These are phyloP conservation scores for Leptoxyphium fumago DNA, from an alignment of 2,329 filamentous ascomycete genomes.

Conservation along the genomic window DNA sequence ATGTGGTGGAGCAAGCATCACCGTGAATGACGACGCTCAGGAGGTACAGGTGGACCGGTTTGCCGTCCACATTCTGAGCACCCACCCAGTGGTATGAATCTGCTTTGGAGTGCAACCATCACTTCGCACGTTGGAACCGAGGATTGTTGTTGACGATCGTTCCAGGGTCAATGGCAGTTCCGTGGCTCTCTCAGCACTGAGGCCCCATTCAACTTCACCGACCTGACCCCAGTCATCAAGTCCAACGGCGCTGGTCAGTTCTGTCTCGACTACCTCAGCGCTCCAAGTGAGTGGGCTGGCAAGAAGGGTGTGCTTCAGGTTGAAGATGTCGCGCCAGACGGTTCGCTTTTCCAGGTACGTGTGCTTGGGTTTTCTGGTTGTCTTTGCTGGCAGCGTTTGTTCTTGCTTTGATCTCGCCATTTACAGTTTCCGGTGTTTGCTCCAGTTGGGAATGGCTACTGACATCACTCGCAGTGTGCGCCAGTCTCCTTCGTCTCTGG, in stretches of 20 bases:
- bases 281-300: constrained; percentile 13
- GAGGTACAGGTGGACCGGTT: constrained; percentile 16
- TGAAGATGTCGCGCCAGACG: constrained; percentile 14
- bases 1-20: constrained; percentile 14
- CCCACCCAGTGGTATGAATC: constrained; percentile 9
- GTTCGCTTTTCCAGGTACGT: constrained; percentile 18
- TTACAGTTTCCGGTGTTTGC: not conserved
- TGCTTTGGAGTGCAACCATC: too few species aligned
- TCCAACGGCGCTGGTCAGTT: constrained; percentile 15
- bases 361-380: not conserved
- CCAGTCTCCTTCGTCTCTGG: constrained; percentile 17
- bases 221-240: constrained; percentile 12
- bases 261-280: constrained; percentile 14
- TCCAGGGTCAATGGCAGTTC: constrained; percentile 12
- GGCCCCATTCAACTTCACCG: constrained; percentile 17
- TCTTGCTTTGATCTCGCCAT: not conserved
- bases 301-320: constrained; percentile 17
- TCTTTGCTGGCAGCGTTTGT: not conserved
- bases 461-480: constrained; percentile 11
- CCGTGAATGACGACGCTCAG: constrained; percentile 10
- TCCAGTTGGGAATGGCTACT: not conserved
- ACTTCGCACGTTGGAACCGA: too few species aligned
- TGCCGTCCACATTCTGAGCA: constrained; percentile 13
- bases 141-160: too few species aligned
- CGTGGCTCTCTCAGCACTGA: constrained; percentile 14